Evolutionary conservation across 768 basidiomycete species (phyloP).

Genomic region (Trametes cinnabarina): DNA sequence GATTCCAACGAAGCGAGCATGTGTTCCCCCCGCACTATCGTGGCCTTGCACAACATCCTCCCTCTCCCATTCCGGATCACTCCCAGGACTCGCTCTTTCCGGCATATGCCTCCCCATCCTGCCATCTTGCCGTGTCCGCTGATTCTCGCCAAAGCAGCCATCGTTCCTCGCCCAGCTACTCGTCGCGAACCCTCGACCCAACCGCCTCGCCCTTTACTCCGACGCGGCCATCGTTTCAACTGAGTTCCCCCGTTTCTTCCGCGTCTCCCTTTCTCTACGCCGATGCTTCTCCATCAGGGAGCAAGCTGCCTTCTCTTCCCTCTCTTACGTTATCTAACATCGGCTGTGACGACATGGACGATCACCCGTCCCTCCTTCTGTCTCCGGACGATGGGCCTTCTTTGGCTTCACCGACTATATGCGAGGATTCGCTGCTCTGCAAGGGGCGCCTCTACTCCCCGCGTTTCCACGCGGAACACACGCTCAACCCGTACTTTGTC

Average conservation of each 20-base stretch:
- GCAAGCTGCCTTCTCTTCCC: slow-evolving; percentile 24
- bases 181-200: slow-evolving; percentile 16
- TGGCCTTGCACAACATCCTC: slow-evolving; percentile 4
- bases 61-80: slow-evolving; percentile 15
- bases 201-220: slow-evolving; percentile 23
- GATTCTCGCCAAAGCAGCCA: slow-evolving; percentile 26
- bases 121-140: slow-evolving; percentile 25
- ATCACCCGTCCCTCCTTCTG: slow-evolving; percentile 19
- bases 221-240: slow-evolving; percentile 21
- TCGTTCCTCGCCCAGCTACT: slow-evolving; percentile 20
- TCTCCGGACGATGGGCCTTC: slow-evolving; percentile 4
- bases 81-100: slow-evolving; percentile 17
- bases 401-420: slow-evolving; percentile 6
- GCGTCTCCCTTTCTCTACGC: slow-evolving; percentile 15
- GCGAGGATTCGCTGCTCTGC: slow-evolving; percentile 18
- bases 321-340: slow-evolving; percentile 24
- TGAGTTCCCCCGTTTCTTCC: slow-evolving; percentile 15
- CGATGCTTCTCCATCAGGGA: slow-evolving; percentile 16
- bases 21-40: slow-evolving; percentile 8
- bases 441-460: slow-evolving; percentile 39
- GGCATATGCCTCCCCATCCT: slow-evolving; percentile 18
- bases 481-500: slow-evolving; percentile 59
- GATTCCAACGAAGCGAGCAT: slow-evolving; percentile 3
- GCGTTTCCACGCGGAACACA: slow-evolving; percentile 61
- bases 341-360: slow-evolving; percentile 16